Conservation (phyloP, 2,329 filamentous ascomycete species). For the Penicillium sp. region DNA sequence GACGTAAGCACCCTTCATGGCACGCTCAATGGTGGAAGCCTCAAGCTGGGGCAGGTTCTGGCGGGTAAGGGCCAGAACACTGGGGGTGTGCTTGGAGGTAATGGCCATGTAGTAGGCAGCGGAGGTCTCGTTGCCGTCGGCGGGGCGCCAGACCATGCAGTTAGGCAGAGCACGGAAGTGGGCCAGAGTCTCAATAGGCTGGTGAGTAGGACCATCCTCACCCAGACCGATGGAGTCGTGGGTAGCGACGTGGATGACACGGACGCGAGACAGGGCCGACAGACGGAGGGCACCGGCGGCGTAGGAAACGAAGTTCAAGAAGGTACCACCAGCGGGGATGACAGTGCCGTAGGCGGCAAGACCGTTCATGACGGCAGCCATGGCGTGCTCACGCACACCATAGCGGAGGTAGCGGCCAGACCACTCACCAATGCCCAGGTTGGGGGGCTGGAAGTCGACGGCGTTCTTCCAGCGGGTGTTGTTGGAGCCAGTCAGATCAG, state of each 20-base stretch:
- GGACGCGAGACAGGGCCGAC: constrained; percentile 85
- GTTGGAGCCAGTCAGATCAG: constrained; percentile 97
- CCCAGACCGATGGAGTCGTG: constrained; percentile 99
- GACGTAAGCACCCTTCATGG: constrained; percentile 93
- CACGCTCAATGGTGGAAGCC: constrained; percentile 84
- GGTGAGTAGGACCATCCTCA: constrained; percentile 97
- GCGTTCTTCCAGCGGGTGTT: constrained; percentile 97
- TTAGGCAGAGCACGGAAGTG: constrained; percentile 99
- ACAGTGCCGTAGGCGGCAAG: constrained; percentile 92
- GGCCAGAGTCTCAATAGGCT: constrained; percentile 96
- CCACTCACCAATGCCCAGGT: constrained; percentile 80
- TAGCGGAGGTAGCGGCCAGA: constrained; percentile 74
- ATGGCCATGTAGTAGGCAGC: constrained; percentile 96
- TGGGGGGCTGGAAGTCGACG: constrained; percentile 91
- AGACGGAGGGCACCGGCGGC: constrained; percentile 93
- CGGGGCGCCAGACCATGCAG: constrained; percentile 99
- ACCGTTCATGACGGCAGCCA: constrained; percentile 62
- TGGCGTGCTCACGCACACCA: constrained; percentile 53
- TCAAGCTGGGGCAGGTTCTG: constrained; percentile 99
- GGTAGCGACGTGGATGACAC: constrained; percentile 91
- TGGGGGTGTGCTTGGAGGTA: constrained; percentile 84
- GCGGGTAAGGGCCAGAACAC: constrained; percentile 89
- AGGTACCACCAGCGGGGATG: constrained; percentile 91
- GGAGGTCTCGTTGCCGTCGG: constrained; percentile 96
- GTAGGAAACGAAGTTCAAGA: constrained; percentile 99